Percentiles rank a stretch among this genome's conserved stretches.
Evolutionary conservation across 2,329 filamentous ascomycete species (phyloP).

Genomic region (Talaromyces islandicus): DNA sequence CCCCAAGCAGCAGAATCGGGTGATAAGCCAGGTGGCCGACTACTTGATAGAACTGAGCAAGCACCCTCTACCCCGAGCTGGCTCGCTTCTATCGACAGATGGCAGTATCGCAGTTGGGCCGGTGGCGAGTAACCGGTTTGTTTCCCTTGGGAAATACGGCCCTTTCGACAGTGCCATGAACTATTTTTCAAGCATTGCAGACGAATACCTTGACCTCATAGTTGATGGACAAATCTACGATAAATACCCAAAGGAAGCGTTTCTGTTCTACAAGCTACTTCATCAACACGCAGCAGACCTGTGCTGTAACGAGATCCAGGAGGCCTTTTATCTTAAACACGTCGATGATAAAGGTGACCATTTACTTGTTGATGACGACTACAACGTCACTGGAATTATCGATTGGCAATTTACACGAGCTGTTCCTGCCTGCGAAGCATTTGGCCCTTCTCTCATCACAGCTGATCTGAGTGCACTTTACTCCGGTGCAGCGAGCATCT

Average conservation of each 20-base stretch:
- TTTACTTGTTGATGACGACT: slow-evolving; percentile 38
- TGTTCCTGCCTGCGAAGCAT: slow-evolving; percentile 27
- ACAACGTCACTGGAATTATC: slow-evolving; percentile 42
- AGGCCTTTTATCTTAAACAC: slow-evolving; percentile 39
- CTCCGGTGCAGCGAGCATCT: background rate
- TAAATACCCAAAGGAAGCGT: slow-evolving; percentile 6
- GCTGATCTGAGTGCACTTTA: slow-evolving; percentile 22
- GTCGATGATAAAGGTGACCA: slow-evolving; percentile 43
- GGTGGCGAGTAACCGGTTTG: slow-evolving; percentile 10
- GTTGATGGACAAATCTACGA: slow-evolving; percentile 7
- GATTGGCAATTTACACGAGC: slow-evolving; percentile 36
- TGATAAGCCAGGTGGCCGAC: slow-evolving; percentile 9
- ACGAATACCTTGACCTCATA: slow-evolving; percentile 9
- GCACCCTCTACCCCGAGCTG: background rate
- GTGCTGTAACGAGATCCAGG: background rate
- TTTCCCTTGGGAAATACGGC: slow-evolving; percentile 8
- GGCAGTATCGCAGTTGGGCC: slow-evolving; percentile 1
- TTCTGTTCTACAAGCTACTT: slow-evolving; percentile 2
- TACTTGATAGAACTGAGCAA: slow-evolving; percentile 8
- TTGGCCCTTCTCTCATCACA: slow-evolving; percentile 34
- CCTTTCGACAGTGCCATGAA: slow-evolving; percentile 3
- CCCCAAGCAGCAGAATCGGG: slow-evolving; percentile 12
- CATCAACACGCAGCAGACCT: background rate
- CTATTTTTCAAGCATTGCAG: slow-evolving; percentile 7
- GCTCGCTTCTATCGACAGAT: slow-evolving; percentile 2